Base-by-base conservation (phyloP, 2,329 filamentous ascomycete species). In the Colletotrichum navitas region DNA sequence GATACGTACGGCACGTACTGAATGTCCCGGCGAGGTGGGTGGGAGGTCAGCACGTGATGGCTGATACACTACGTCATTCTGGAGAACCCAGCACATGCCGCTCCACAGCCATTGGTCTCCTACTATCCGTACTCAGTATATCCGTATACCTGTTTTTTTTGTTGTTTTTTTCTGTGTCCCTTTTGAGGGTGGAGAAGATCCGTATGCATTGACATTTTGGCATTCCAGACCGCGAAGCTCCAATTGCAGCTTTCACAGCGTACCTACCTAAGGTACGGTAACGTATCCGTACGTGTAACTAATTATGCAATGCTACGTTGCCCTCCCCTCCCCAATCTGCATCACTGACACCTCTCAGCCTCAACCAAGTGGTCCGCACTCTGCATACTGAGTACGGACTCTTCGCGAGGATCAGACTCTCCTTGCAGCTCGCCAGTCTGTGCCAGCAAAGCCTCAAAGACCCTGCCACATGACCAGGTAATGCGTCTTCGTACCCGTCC, bases 401-500 rank as follows among this genome's bases (percentile, higher is more conserved):
- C 32, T 55, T 54, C 16, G 45, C 24, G 18, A 61, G 59, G 65
- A 64, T 69, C 69, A 69, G 69, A 72, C 65, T 63, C n/a, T 7
- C n/a, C 41, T 41, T 6, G 64, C 64, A 51, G 59, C 58, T 62
- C 34, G 51, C 65, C 65, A 60, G 68, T 68, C 68, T 68, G 69
- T 69, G 69, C 62, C 26, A 36, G 41, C 59, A 47, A 47, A 41
- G 58, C 24, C 39, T 47, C 11, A 55, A 55, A 55, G 55, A 47
- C 21, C 16, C 58, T 64, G 52, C 69, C 69, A 55, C 68, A 71
- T 71, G 68, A 71, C 65, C 49, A 49, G 65, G 18, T 24, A 47
- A 72, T 55, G 59, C 63, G 26, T 64, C 60, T 45, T 11, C 12
- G 45, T 69, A 55, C 52, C 66, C 58, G 54, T 54, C 67, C 69